These are phyloP conservation scores for Physcomitrellopsis africana DNA, from an alignment of 225 moss, liverwort and hornwort genomes.

Conservation along the genomic window DNA sequence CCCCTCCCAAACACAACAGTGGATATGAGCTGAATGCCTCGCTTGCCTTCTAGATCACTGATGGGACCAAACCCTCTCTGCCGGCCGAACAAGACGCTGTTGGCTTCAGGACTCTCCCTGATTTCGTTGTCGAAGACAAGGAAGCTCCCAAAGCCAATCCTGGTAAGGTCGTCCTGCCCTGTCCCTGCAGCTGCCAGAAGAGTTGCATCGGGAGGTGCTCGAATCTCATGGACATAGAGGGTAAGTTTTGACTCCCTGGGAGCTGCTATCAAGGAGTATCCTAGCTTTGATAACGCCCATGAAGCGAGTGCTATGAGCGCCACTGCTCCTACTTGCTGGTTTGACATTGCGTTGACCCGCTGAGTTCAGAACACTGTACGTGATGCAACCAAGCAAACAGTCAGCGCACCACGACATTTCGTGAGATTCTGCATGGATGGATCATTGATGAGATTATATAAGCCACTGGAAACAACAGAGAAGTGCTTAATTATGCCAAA, in stretches of 20 bases:
- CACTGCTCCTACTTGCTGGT: constrained; percentile 65
- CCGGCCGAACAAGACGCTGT: constrained; percentile 45
- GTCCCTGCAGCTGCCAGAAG: constrained; percentile 61
- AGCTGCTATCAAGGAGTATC: constrained; percentile 51
- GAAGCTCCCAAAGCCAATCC: constrained; percentile 66
- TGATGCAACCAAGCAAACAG: background rate
- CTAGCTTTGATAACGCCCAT: constrained; percentile 63
- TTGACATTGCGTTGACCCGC: constrained; percentile 39
- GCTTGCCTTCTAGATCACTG: constrained; percentile 57
- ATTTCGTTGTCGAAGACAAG: constrained; percentile 64
- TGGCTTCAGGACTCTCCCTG: constrained; percentile 51
- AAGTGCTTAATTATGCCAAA: background rate
- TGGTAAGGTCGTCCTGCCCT: constrained; percentile 49
- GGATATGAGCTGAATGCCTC: constrained; percentile 50
- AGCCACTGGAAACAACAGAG: background rate
- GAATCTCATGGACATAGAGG: constrained; percentile 52
- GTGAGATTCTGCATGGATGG: background rate
- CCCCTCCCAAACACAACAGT: constrained; percentile 52
- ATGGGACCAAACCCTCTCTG: constrained; percentile 54
- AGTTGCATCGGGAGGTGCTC: constrained; percentile 48
- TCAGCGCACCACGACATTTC: background rate
- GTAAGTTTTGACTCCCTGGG: constrained; percentile 51
- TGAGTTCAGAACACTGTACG: background rate
- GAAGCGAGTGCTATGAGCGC: constrained; percentile 59
- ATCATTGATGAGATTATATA: background rate